These are phyloP conservation scores for Naganishia sp. DNA, from an alignment of 1,284 basidiomycete genomes.

Conservation along the genomic window DNA sequence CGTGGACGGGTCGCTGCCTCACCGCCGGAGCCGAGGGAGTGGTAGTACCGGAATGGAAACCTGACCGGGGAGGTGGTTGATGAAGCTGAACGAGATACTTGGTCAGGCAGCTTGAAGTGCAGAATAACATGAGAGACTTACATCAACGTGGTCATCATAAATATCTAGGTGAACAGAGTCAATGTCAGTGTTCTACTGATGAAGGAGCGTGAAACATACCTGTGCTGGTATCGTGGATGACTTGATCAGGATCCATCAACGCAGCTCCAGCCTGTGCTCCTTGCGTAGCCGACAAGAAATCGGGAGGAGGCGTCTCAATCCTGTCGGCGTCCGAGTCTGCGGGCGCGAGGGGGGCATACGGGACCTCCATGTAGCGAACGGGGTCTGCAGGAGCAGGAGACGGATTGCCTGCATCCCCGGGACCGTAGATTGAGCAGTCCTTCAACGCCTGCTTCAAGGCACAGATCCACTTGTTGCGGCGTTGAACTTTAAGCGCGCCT, in stretches of 20 bases:
- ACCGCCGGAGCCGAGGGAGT: background rate
- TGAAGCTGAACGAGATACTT: background rate
- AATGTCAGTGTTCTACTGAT: background rate
- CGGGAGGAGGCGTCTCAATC: slow-evolving; percentile 46
- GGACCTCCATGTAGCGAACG: slow-evolving; percentile 67
- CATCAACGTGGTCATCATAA: slow-evolving; percentile 31
- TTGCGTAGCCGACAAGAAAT: slow-evolving; percentile 47
- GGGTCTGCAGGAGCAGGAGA: slow-evolving; percentile 58
- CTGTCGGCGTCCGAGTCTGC: slow-evolving; percentile 48
- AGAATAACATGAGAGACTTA: slow-evolving; percentile 9
- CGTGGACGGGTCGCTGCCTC: slow-evolving; percentile 20
- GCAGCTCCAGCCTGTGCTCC: slow-evolving; percentile 35
- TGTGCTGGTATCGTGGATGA: slow-evolving; percentile 46
- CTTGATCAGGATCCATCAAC: slow-evolving; percentile 44
- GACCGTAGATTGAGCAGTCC: slow-evolving; percentile 74
- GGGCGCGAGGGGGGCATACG: slow-evolving; percentile 65
- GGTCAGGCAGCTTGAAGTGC: too few species aligned
- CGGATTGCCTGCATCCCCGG: slow-evolving; percentile 65
- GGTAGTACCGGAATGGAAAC: background rate
- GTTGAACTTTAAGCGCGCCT: slow-evolving; percentile 66
- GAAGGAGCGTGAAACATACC: slow-evolving; percentile 34
- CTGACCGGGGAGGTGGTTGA: background rate
- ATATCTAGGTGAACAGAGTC: slow-evolving; percentile 7
- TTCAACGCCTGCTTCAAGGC: slow-evolving; percentile 68
- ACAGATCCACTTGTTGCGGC: slow-evolving; percentile 89